A percentile compares a stretch with the other conserved stretches of the same genome.
These are phyloP conservation scores for Zygosaccharomyces pseudobailii DNA, from an alignment of 1,139 yeast species.

Conservation along the genomic window DNA sequence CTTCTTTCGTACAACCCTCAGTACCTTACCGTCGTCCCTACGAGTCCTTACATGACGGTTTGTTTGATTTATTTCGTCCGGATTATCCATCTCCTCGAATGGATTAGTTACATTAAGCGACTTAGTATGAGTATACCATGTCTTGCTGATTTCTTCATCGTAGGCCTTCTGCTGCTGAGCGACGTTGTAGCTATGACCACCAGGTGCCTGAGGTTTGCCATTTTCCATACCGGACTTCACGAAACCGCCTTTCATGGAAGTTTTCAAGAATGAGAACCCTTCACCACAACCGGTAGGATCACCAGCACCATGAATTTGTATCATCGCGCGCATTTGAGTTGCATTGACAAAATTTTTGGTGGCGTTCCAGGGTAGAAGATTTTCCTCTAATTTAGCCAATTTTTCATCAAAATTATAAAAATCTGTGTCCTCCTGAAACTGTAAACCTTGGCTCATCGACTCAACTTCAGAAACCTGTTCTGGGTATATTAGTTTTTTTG, in stretches of 20 bases:
- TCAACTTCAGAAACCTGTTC: constrained; percentile 87
- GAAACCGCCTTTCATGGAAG: constrained; percentile 95
- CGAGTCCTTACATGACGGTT: constrained; percentile 29
- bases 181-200: constrained; percentile 68
- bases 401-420: constrained; percentile 46
- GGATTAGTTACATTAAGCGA: constrained; percentile 49
- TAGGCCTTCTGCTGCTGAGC: constrained; percentile 90
- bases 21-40: constrained; percentile 41
- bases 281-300: constrained; percentile 93
- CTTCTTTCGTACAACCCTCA: constrained; percentile 73
- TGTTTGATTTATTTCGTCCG: constrained; percentile 34
- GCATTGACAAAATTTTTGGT: constrained; percentile 88
- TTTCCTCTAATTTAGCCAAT: constrained; percentile 63
- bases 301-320: constrained; percentile 94
- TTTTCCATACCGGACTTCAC: constrained; percentile 46
- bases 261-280: constrained; percentile 82
- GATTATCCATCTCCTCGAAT: constrained; percentile 39
- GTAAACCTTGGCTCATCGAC: constrained; percentile 92
- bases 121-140: constrained; percentile 84
- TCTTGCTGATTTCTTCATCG: constrained; percentile 82
- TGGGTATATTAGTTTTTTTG: constrained; percentile 82
- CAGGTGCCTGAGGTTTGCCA: constrained; percentile 28
- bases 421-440: constrained; percentile 67
- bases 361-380: constrained; percentile 89
- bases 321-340: constrained; percentile 95